Conservation (phyloP, 2,329 filamentous ascomycete species). For the Penicillium sp. region DNA sequence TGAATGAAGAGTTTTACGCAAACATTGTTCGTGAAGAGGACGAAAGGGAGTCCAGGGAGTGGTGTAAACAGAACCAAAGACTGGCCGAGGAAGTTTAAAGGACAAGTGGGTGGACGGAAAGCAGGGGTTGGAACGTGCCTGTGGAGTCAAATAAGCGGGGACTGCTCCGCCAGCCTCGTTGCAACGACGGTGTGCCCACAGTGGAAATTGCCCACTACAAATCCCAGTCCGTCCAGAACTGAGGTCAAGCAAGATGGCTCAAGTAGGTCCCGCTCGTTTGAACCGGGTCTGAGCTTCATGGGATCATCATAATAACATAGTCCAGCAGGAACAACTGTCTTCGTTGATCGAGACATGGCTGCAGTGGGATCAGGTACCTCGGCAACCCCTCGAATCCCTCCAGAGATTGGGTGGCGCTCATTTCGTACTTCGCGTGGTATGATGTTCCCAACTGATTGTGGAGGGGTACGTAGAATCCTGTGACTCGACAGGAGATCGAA, state of each 20-base stretch:
- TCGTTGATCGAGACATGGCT: slow-evolving; percentile 52
- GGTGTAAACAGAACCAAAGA: too few relatives aligned
- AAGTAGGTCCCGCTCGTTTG: slow-evolving; percentile 10
- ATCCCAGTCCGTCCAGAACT: slow-evolving; percentile 3
- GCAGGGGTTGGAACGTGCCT: slow-evolving; percentile 8
- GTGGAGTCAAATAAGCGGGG: slow-evolving; percentile 17
- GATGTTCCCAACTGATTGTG: slow-evolving; percentile 9
- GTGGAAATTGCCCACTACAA: background rate
- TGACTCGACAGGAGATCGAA: slow-evolving; percentile 51
- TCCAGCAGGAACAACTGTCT: slow-evolving; percentile 28
- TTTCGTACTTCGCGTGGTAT: slow-evolving; percentile 6
- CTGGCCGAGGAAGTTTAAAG: background rate
- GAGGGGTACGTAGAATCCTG: slow-evolving; percentile 38
- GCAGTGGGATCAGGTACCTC: slow-evolving; percentile 47
- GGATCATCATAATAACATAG: slow-evolving; percentile 3
- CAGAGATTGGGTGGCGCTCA: background rate
- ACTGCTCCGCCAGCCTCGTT: slow-evolving; percentile 13
- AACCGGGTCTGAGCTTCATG: background rate
- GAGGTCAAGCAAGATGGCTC: slow-evolving; percentile 15
- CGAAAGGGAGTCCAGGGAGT: too few relatives aligned
- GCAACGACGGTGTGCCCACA: too few relatives aligned
- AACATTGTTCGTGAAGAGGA: slow-evolving; percentile 1
- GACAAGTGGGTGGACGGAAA: slow-evolving; percentile 9
- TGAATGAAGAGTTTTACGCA: background rate
- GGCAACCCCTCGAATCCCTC: background rate